Evolutionary conservation across 371 early-diverging fungal genomes (phyloP).

Genomic region (Batkoa obscura): DNA sequence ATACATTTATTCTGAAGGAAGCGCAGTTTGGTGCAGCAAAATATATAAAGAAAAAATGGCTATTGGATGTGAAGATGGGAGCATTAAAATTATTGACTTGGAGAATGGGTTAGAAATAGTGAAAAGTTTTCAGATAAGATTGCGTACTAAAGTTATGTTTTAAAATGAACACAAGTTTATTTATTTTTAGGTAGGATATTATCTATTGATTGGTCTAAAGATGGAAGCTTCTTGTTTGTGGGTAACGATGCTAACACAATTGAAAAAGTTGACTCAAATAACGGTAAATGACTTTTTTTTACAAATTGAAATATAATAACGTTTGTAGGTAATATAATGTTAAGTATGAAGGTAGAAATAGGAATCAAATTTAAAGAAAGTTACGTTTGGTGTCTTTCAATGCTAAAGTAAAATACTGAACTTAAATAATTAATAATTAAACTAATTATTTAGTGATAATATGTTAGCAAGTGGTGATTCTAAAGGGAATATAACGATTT

Average conservation of each 20-base stretch:
- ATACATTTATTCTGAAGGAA: constrained; percentile 64
- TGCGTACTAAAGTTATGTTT: constrained; percentile 5
- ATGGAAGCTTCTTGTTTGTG: constrained; percentile 47
- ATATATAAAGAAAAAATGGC: too few relatives aligned
- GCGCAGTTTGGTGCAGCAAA: constrained; percentile 88
- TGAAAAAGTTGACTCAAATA: constrained; percentile 43
- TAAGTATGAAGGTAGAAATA: constrained; percentile 52
- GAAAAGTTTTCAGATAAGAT: constrained; percentile 3
- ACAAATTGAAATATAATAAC: background rate
- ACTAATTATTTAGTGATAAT: constrained; percentile 22
- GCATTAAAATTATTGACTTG: constrained; percentile 68
- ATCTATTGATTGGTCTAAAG: constrained; percentile 66
- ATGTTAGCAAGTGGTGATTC: constrained; percentile 81
- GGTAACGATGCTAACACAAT: constrained; percentile 72
- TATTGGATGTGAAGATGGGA: constrained; percentile 86
- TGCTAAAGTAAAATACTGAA: constrained; percentile 22
- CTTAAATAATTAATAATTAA: background rate
- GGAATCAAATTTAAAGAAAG: constrained; percentile 28
- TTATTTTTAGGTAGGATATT: constrained; percentile 40
- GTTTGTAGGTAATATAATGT: constrained; percentile 21
- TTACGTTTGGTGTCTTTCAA: constrained; percentile 35
- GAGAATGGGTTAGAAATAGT: constrained; percentile 42
- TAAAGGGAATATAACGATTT: constrained; percentile 69
- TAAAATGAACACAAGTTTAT: background rate
- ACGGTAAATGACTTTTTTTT: constrained; percentile 14